Base-by-base conservation (phyloP, 1,139 yeast species). In the Yamadazyma epiphylla region DNA sequence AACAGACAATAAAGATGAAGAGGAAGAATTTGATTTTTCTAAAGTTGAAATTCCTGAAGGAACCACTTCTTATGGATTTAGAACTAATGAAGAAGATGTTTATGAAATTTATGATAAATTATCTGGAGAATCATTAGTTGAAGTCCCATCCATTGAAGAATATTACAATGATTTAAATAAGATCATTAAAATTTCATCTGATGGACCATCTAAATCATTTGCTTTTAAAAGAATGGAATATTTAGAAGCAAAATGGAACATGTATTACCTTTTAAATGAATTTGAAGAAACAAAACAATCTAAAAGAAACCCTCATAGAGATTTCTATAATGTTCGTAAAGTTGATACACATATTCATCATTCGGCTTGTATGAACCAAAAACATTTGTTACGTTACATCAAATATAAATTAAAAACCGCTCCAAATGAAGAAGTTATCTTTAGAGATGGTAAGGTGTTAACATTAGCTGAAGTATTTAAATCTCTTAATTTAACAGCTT, bases 331-430 rank as follows among this genome's bases (percentile, higher is more conserved):
- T 51, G 98, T 94, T 29, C 79, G 98, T 66, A 94, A 94, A 55
- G 99, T 94, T 26, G 99, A 94, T 52, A 94, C 98, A 10, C 99
- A 94, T 68, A 95, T 94, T 49, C 99, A 94, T 57, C 98, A 94
- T 57, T 85, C 96, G 10, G 99, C 99, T 6, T 89, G 96, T 57
- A 91, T 91, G 98, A 94, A 94, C 52, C 98, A 94, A 58, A 94
- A 94, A 59, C 98, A 94, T 60, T 67, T 94, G 50, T 67, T 94
- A 44, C 80, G 98, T 48, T 94, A 86, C 56, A 94, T 94, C 58
- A 94, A 94, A 60, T 86, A 88, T 55, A 91, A 91, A 61, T 58
- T 74, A 62, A 51, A 65, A 45, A 64, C 73, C 1, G 46, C 51
- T 24, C 91, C 95, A 1, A 74, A 86, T 45, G 96, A 91, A 55